Conservation (phyloP, 768 basidiomycete genomes). For the Lanmaoa rubissima region DNA sequence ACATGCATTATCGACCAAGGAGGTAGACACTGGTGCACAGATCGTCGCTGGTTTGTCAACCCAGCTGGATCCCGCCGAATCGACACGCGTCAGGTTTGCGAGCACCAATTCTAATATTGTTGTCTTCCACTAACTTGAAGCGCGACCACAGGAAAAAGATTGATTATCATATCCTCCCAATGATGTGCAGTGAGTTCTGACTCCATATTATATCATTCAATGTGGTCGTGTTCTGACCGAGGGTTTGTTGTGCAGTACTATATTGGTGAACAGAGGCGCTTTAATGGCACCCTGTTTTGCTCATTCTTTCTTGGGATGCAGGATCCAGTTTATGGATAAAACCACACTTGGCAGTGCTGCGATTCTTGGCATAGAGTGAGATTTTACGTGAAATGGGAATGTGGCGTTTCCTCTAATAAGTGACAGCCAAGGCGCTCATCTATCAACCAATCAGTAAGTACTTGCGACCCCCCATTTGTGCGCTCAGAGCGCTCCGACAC, state of each 20-base stretch:
- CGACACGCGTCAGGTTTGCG: conserved; percentile 47
- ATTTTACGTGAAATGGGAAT: not conserved
- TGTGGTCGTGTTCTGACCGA: not conserved
- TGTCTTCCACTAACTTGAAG: not conserved
- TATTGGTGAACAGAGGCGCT: conserved; percentile 42
- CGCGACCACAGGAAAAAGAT: conserved; percentile 49
- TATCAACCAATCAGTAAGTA: conserved; percentile 62
- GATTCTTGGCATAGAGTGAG: conserved; percentile 68
- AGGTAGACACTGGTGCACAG: conserved; percentile 63
- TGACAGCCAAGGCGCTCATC: conserved; percentile 53
- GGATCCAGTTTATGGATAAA: conserved; percentile 82
- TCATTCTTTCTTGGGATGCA: conserved; percentile 17
- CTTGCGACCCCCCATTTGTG: not conserved
- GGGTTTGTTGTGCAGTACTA: conserved; percentile 38
- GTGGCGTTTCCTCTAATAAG: not conserved
- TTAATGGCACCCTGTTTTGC: no score
- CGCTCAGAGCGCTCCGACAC: not conserved
- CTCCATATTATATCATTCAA: not conserved
- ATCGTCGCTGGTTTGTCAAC: conserved; percentile 45
- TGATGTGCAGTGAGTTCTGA: conserved; percentile 64
- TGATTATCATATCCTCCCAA: conserved; percentile 61
- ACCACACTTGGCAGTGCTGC: conserved; percentile 65
- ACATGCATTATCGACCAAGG: conserved; percentile 37
- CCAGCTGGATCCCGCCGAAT: conserved; percentile 52
- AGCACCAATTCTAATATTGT: not conserved